phyloP scores from a whole-genome alignment of 352 stramenopile genomes.

The Phytophthora uliginosa region DNA sequence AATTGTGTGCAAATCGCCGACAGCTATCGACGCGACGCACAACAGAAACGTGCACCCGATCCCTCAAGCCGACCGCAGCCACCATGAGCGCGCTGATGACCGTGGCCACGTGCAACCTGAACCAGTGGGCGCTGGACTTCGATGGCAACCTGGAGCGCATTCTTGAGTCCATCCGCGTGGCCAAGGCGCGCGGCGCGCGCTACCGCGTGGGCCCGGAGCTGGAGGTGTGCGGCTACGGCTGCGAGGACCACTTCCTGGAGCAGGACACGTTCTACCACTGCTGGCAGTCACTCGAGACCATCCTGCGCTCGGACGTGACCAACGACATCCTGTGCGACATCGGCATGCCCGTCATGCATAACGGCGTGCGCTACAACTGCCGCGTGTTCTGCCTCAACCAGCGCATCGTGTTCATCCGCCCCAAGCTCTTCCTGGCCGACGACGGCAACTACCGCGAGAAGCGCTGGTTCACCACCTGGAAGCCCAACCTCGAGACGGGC shows the following conservation, averaged over 20 bases:
- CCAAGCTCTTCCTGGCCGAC: slow-evolving; percentile 96
- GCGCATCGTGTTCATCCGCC: slow-evolving; percentile 96
- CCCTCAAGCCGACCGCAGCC: neutral
- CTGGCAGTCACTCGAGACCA: slow-evolving; percentile 94
- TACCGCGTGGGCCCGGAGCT: slow-evolving; percentile 98
- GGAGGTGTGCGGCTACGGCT: slow-evolving; percentile 98
- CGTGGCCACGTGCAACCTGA: slow-evolving; percentile 98
- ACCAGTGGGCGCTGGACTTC: slow-evolving; percentile 99
- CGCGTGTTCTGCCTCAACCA: slow-evolving; percentile 95
- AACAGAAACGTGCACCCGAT: slow-evolving; percentile 14
- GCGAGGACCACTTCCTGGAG: slow-evolving; percentile 99
- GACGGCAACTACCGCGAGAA: slow-evolving; percentile 99
- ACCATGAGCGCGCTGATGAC: slow-evolving; percentile 92
- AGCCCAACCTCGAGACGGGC: slow-evolving; percentile 44
- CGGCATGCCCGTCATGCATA: slow-evolving; percentile 97
- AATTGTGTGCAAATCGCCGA: neutral
- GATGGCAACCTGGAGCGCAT: slow-evolving; percentile 97
- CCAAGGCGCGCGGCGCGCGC: slow-evolving; percentile 88
- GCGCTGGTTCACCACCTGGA: slow-evolving; percentile 94
- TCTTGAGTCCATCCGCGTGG: slow-evolving; percentile 89
- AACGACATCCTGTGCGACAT: slow-evolving; percentile 98
- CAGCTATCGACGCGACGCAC: slow-evolving; percentile 3
- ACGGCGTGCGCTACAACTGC: slow-evolving; percentile 98
- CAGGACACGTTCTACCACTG: slow-evolving; percentile 98
- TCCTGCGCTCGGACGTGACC: slow-evolving; percentile 92